A percentile compares a stretch with the other conserved stretches of the same genome.
Evolutionary conservation across 2,329 filamentous ascomycete genomes (phyloP).

Genomic region (Fusarium sulawesiense): DNA sequence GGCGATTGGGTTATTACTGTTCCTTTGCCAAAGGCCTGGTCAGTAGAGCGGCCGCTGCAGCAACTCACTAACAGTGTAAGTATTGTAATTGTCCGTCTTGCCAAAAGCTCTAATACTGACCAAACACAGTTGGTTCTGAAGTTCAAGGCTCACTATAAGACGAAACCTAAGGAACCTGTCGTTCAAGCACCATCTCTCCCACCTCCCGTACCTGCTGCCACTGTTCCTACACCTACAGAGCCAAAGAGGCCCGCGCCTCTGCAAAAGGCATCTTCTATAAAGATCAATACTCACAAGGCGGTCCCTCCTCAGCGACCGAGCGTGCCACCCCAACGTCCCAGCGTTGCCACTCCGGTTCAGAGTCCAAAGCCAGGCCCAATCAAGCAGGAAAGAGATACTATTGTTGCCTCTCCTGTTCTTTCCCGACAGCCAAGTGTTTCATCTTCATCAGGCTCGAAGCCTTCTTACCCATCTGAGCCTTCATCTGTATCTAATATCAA

Average conservation of each 20-base stretch:
- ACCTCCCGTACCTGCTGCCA: conserved; percentile 23
- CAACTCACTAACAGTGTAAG: conserved; percentile 50
- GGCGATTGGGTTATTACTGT: conserved; percentile 56
- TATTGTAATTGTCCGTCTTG: neutral
- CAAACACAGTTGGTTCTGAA: conserved; percentile 50
- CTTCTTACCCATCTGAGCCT: conserved; percentile 33
- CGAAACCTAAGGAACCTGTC: conserved; percentile 48
- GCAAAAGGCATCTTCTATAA: conserved; percentile 53
- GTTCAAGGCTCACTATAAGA: conserved; percentile 56
- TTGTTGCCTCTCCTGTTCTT: conserved; percentile 42
- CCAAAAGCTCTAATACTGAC: conserved; percentile 34
- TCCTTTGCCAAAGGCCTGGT: conserved; percentile 57
- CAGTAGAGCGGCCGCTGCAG: conserved; percentile 50
- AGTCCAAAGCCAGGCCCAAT: conserved; percentile 25
- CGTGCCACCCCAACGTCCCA: conserved; percentile 34
- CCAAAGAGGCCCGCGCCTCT: conserved; percentile 46
- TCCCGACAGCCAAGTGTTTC: conserved; percentile 43
- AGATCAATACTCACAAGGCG: conserved; percentile 52
- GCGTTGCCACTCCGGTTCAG: conserved; percentile 6
- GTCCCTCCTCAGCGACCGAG: conserved; percentile 6
- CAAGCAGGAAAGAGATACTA: conserved; percentile 42
- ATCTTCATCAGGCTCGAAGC: conserved; percentile 36
- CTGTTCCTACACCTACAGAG: conserved; percentile 25
- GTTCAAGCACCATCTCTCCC: conserved; percentile 35
- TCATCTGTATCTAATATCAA: conserved; percentile 46